Evolutionary conservation across 768 basidiomycete species (phyloP), one percentile per base, ranked within the genome.

Genomic region (Chalciporus pseudorubinellus): DNA sequence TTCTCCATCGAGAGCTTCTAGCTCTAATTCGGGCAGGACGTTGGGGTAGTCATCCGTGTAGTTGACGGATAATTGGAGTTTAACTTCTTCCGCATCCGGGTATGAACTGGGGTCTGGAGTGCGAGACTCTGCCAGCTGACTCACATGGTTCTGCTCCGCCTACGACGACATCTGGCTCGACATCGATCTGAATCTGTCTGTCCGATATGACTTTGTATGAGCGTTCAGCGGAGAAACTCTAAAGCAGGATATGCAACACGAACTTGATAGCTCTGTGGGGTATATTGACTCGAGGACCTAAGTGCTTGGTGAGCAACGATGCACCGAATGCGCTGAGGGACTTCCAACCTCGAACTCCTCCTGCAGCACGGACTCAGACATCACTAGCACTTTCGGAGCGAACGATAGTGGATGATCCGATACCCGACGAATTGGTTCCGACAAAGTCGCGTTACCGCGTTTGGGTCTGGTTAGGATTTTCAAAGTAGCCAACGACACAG

Each of bases 241-340:
- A 59, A 57, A 59, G 61, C 59, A 65, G 56, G 53, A 61, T 65
- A 62, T 64, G 62, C 59, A 61, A 59, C 57, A 89, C 93, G 66
- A 74, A 97, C 95, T 89, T 63, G 87, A 80, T 51, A 97, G 75
- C 70, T 98, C 95, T 58, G 91, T 87, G 5, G 95, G 92, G 69
- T 95, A 98, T 68, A 98, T 98, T 3, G 92, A 87, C 73, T 95
- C 93, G 59, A 98, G 80, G 22, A 97, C 93, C 89, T 95, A 62
- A n/a, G 18, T 26, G 51, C 53, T 45, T 20, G 46, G 47, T 55
- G 55, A 48, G 58, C 44, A 43, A 56, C 26, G 47, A 36, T 38
- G 49, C 44, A 41, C 24, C 26, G 39, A 19, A 40, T 43, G 36
- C 50, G 49, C 39, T 47, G 51, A 51, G 39, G 39, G 57, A 48